Evolutionary conservation across 345 rosid genomes (phyloP).

Genomic region (Camelina neglecta): DNA sequence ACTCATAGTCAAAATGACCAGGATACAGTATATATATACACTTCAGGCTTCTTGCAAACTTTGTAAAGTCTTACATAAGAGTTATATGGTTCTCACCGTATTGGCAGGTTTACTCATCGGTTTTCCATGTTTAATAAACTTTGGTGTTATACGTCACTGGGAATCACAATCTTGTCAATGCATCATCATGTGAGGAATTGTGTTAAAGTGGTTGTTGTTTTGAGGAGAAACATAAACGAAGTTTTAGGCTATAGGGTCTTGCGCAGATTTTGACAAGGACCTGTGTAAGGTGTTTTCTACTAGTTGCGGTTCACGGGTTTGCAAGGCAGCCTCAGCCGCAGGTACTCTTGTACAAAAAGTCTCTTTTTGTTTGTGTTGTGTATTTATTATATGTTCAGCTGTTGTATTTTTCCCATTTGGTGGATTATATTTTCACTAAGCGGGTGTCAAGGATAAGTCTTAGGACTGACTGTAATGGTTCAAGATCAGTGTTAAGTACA

Average conservation of each 20-base stretch:
- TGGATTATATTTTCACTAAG: conserved; percentile 2
- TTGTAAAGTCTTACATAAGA: conserved; percentile 11
- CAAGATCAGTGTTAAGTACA: conserved; percentile 18
- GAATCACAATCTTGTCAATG: conserved; percentile 35
- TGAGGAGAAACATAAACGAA: conserved; percentile 30
- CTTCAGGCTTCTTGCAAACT: not conserved
- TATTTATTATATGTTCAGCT: conserved; percentile 19
- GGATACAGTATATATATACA: not conserved
- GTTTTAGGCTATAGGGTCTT: conserved; percentile 11
- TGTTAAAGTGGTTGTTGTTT: conserved; percentile 32
- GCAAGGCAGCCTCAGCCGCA: conserved; percentile 18
- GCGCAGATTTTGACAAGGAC: conserved; percentile 24
- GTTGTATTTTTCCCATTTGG: conserved; percentile 5
- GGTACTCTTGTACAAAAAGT: conserved; percentile 1
- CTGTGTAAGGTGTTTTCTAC: conserved; percentile 1
- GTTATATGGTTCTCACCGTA: conserved; percentile 14
- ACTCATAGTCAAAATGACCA: not conserved
- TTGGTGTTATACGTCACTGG: conserved; percentile 27
- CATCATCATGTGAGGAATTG: conserved; percentile 26
- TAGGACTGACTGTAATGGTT: conserved; percentile 8
- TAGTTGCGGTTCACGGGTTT: conserved; percentile 10
- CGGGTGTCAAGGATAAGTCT: not conserved
- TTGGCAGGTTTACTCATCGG: conserved; percentile 35
- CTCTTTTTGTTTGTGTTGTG: conserved; percentile 2
- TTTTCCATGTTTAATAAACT: conserved; percentile 16